Evolutionary conservation across 495 filamentous ascomycete genomes (phyloP).

Genomic region (Penicillium atrosanguineum): DNA sequence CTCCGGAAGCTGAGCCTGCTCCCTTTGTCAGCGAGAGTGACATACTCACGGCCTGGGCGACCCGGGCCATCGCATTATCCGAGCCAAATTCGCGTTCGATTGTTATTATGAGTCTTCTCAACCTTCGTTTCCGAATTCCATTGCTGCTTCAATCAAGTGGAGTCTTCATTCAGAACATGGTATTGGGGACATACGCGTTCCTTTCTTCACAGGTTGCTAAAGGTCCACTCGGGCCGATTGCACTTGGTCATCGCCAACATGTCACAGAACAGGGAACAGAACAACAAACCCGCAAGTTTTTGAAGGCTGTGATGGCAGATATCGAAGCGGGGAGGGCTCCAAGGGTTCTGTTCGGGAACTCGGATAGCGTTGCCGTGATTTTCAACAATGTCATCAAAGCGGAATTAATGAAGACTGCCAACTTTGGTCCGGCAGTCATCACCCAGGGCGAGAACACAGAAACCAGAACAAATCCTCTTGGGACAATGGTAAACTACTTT

Average conservation of each 20-base stretch:
- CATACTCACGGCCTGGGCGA: constrained; percentile 15
- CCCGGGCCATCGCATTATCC: constrained; percentile 5
- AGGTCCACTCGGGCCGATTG: constrained; percentile 8
- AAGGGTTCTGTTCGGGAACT: constrained; percentile 12
- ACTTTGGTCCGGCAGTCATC: constrained; percentile 13
- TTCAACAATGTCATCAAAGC: constrained; percentile 21
- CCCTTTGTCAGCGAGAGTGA: constrained; percentile 17
- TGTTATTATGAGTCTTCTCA: constrained; percentile 11
- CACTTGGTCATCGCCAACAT: constrained; percentile 13
- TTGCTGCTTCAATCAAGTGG: constrained; percentile 5
- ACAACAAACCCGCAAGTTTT: constrained; percentile 6
- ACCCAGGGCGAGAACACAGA: constrained; percentile 8
- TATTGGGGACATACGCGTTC: constrained; percentile 16
- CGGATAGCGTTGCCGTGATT: constrained; percentile 4
- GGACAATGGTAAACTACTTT: constrained; percentile 17
- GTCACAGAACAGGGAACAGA: constrained; percentile 13
- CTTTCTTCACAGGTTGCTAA: constrained; percentile 6
- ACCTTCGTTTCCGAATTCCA: constrained; percentile 11
- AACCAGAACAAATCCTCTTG: constrained; percentile 12
- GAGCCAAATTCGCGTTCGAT: constrained; percentile 10
- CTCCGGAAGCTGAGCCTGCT: neutral
- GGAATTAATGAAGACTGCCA: constrained; percentile 10
- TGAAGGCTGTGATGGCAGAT: constrained; percentile 8
- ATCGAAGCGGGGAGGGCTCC: constrained; percentile 5
- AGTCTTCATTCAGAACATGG: constrained; percentile 20